A percentile compares a stretch with the other conserved stretches of the same genome.
Evolutionary conservation across 164 flowering plant species (phyloP).

Genomic region (Protea cynaroides): DNA sequence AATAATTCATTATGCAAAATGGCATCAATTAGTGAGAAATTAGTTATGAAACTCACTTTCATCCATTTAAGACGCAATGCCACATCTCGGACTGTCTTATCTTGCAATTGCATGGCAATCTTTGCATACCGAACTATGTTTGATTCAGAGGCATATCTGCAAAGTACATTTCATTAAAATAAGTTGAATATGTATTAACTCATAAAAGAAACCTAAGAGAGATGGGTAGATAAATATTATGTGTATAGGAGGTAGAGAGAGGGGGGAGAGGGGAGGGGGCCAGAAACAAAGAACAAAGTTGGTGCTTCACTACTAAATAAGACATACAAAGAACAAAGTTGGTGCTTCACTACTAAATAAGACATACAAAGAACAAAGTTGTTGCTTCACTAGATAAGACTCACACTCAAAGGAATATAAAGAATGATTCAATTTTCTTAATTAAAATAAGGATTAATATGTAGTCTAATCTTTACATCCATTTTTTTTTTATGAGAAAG

Average conservation of each 20-base stretch:
- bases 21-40: neutral
- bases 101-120: slow-evolving; percentile 49
- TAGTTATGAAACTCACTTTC: slow-evolving; percentile 39
- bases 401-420: neutral
- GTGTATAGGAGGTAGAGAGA: too few relatives aligned
- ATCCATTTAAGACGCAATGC: slow-evolving; percentile 73
- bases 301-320: too few relatives aligned
- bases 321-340: too few relatives aligned
- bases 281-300: too few relatives aligned
- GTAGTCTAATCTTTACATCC: neutral
- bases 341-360: too few relatives aligned
- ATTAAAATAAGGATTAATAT: neutral
- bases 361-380: too few relatives aligned
- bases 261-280: too few relatives aligned
- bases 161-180: slow-evolving; percentile 4
- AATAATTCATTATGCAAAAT: neutral
- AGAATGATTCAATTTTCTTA: neutral
- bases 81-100: slow-evolving; percentile 65
- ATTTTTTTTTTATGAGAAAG: too few relatives aligned
- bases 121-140: slow-evolving; percentile 44
- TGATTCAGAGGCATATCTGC: slow-evolving; percentile 49
- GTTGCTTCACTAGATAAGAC: too few relatives aligned
- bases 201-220: slow-evolving; percentile 1
- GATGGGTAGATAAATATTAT: neutral
- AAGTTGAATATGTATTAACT: neutral